Evolutionary conservation across 2,329 filamentous ascomycete species (phyloP).

Genomic region (Curvularia lunata): DNA sequence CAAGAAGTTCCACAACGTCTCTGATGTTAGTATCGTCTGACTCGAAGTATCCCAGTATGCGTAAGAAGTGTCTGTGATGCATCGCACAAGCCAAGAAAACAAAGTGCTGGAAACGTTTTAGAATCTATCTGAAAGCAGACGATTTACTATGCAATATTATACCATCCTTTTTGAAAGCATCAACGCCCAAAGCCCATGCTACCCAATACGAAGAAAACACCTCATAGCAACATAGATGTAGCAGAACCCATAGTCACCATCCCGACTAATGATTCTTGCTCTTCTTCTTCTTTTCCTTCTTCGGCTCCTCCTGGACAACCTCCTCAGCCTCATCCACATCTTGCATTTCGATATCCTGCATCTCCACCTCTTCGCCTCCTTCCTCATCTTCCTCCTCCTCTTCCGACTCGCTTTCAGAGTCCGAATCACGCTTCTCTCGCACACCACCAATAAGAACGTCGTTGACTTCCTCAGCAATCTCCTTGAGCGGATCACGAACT

Average conservation of each 20-base stretch:
- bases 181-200: slow-evolving; percentile 12
- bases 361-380: slow-evolving; percentile 18
- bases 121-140: not conserved
- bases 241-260: slow-evolving; percentile 1
- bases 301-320: slow-evolving; percentile 6
- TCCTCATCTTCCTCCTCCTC: slow-evolving; percentile 22
- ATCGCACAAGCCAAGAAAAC: not conserved
- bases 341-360: slow-evolving; percentile 22
- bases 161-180: slow-evolving; percentile 1
- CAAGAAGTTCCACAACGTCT: not conserved
- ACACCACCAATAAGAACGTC: slow-evolving; percentile 20
- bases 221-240: slow-evolving; percentile 5
- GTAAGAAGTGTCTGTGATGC: not conserved
- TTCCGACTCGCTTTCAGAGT: slow-evolving; percentile 18
- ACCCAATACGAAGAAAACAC: slow-evolving; percentile 2
- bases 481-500: slow-evolving; percentile 38
- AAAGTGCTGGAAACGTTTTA: not conserved
- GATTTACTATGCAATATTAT: slow-evolving; percentile 4
- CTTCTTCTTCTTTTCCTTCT: slow-evolving; percentile 16
- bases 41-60: not conserved
- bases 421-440: slow-evolving; percentile 12
- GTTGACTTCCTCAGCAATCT: slow-evolving; percentile 16
- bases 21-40: not conserved
- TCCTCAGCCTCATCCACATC: slow-evolving; percentile 10
- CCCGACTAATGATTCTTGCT: slow-evolving; percentile 15